Percentiles rank a stretch among this genome's conserved stretches.
Conservation (phyloP, 768 basidiomycete species). For the Tulasnella sp. region DNA sequence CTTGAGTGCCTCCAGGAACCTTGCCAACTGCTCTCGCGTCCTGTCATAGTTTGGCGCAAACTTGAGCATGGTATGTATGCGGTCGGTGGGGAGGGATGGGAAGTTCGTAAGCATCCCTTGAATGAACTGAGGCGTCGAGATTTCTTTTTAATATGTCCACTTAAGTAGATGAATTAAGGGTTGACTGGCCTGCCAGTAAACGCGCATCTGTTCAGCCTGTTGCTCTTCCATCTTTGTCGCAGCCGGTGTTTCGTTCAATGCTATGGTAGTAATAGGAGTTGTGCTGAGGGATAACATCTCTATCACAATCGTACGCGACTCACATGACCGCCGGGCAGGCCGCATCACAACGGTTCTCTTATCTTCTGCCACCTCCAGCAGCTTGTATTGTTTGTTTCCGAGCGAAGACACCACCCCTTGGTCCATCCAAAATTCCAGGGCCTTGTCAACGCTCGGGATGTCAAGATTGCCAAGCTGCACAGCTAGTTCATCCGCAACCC, state of each 20-base stretch:
- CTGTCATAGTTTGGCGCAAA: slow-evolving; percentile 76
- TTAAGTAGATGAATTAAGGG: too few relatives aligned
- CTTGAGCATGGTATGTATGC: slow-evolving; percentile 83
- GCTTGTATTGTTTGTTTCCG: slow-evolving; percentile 42
- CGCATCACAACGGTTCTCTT: slow-evolving; percentile 22
- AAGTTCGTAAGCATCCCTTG: slow-evolving; percentile 88
- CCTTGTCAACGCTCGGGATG: slow-evolving; percentile 52
- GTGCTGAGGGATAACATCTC: background rate
- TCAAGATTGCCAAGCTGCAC: slow-evolving; percentile 54
- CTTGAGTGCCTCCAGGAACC: slow-evolving; percentile 71
- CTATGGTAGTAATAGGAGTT: too few relatives aligned
- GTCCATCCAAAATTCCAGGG: slow-evolving; percentile 74
- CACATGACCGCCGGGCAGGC: slow-evolving; percentile 14
- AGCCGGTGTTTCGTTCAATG: too few relatives aligned
- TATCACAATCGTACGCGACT: background rate
- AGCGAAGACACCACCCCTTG: slow-evolving; percentile 64
- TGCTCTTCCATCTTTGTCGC: slow-evolving; percentile 51
- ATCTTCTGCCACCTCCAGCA: slow-evolving; percentile 52
- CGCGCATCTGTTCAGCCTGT: slow-evolving; percentile 73
- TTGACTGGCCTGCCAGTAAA: slow-evolving; percentile 70
- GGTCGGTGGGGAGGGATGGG: slow-evolving; percentile 57
- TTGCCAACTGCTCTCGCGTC: slow-evolving; percentile 62
- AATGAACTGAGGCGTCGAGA: slow-evolving; percentile 47
- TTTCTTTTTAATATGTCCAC: too few relatives aligned
- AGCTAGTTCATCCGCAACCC: slow-evolving; percentile 61